Evolutionary conservation across 1,139 yeast species (phyloP).

Genomic region (Waltiozyma sp.): DNA sequence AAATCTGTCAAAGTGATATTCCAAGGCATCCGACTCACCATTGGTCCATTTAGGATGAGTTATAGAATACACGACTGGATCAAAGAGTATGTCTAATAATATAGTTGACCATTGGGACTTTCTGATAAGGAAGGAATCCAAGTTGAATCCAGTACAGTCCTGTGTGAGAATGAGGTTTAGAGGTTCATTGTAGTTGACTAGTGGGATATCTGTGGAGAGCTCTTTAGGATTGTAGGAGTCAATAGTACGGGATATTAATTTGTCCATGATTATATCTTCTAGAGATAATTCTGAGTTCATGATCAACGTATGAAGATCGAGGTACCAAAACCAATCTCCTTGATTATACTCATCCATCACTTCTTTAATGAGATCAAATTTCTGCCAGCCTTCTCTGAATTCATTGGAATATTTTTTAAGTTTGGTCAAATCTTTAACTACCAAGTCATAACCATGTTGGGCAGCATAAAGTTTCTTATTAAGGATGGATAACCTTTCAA

Average conservation of each 20-base stretch:
- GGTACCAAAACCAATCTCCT: constrained; percentile 29
- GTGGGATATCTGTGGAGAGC: constrained; percentile 15
- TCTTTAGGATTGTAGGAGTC: constrained; percentile 23
- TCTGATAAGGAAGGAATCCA: constrained; percentile 21
- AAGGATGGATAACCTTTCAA: constrained; percentile 23
- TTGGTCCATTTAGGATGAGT: constrained; percentile 19
- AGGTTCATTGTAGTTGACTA: constrained; percentile 17
- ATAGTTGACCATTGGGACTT: constrained; percentile 20
- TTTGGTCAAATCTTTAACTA: constrained; percentile 22
- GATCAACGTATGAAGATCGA: constrained; percentile 24
- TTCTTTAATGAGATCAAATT: constrained; percentile 22
- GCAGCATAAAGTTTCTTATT: constrained; percentile 24
- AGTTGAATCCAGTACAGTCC: constrained; percentile 24
- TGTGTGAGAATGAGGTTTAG: constrained; percentile 24
- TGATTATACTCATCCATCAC: constrained; percentile 20
- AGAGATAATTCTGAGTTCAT: constrained; percentile 25
- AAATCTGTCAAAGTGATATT: constrained; percentile 22
- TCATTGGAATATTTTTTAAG: constrained; percentile 25
- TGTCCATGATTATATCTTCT: constrained; percentile 20
- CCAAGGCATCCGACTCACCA: constrained; percentile 25
- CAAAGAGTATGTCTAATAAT: constrained; percentile 20
- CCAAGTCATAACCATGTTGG: constrained; percentile 25
- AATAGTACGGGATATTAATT: constrained; percentile 4
- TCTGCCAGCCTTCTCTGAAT: constrained; percentile 28
- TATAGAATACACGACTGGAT: constrained; percentile 22